phyloP scores from a whole-genome alignment of 1,284 basidiomycete genomes.

The Thecaphora frezii region DNA sequence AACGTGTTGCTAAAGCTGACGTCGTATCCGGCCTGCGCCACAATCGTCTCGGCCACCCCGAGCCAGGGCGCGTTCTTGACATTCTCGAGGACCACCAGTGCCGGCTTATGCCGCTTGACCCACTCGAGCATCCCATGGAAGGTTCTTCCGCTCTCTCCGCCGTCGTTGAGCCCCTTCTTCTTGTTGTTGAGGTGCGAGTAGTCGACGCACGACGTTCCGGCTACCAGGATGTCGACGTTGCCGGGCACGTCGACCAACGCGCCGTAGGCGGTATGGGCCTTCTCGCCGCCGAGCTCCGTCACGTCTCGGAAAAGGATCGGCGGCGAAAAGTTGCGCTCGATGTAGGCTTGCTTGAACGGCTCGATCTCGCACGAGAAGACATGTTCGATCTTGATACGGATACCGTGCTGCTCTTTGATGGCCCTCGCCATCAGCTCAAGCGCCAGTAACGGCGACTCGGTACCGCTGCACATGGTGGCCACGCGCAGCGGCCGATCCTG shows the following conservation, averaged over 20 bases:
- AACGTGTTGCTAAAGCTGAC: conserved; percentile 68
- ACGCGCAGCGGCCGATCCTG: conserved; percentile 82
- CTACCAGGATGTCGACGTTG: conserved; percentile 80
- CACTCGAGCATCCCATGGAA: conserved; percentile 78
- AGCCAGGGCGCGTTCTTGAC: conserved; percentile 89
- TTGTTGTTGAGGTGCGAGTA: conserved; percentile 92
- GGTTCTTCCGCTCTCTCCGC: conserved; percentile 53
- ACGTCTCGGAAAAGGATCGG: conserved; percentile 91
- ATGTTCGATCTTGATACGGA: conserved; percentile 77
- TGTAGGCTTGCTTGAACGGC: conserved; percentile 96
- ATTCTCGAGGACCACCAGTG: conserved; percentile 89
- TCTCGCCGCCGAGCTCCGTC: conserved; percentile 71
- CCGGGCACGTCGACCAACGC: conserved; percentile 81
- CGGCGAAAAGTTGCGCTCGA: conserved; percentile 87
- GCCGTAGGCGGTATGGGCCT: conserved; percentile 81
- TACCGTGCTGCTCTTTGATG: conserved; percentile 70
- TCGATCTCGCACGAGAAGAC: conserved; percentile 98
- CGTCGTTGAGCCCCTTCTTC: conserved; percentile 68
- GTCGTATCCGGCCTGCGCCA: conserved; percentile 72
- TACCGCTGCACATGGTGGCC: conserved; percentile 96
- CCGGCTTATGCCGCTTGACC: conserved; percentile 82
- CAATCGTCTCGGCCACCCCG: conserved; percentile 73
- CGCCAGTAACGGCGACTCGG: conserved; percentile 88
- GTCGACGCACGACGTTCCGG: conserved; percentile 93
- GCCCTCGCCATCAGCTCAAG: conserved; percentile 77